Conservation (phyloP, 2,329 filamentous ascomycete genomes). For the Penicillium expansum region DNA sequence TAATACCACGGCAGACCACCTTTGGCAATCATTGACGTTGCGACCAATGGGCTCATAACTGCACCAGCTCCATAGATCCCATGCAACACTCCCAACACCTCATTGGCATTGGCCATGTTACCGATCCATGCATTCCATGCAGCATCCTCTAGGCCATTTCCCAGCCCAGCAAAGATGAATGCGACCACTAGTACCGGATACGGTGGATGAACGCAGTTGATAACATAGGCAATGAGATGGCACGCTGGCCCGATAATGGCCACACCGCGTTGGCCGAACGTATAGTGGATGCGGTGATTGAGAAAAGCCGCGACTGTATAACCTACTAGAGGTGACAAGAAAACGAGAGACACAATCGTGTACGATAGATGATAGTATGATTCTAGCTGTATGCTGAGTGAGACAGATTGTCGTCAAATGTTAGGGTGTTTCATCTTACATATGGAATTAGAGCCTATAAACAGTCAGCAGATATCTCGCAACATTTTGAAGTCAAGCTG, state of each 20-base stretch:
- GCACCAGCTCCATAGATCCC: slow-evolving; percentile 72
- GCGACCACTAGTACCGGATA: slow-evolving; percentile 43
- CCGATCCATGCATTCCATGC: slow-evolving; percentile 65
- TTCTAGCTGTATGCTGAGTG: slow-evolving; percentile 39
- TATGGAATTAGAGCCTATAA: slow-evolving; percentile 51
- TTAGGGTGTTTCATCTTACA: slow-evolving; percentile 36
- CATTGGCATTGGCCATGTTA: slow-evolving; percentile 70
- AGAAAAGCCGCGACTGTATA: slow-evolving; percentile 49
- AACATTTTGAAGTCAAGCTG: neutral
- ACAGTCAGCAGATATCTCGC: neutral
- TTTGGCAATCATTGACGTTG: slow-evolving; percentile 69
- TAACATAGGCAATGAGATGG: slow-evolving; percentile 39
- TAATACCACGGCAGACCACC: slow-evolving; percentile 63
- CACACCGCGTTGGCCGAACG: slow-evolving; percentile 65
- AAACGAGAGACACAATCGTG: slow-evolving; percentile 50
- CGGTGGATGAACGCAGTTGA: slow-evolving; percentile 40
- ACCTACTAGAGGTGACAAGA: slow-evolving; percentile 49
- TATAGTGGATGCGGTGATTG: slow-evolving; percentile 45
- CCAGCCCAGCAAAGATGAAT: slow-evolving; percentile 43
- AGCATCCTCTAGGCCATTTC: slow-evolving; percentile 48
- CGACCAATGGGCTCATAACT: slow-evolving; percentile 66
- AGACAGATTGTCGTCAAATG: neutral
- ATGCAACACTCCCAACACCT: slow-evolving; percentile 71
- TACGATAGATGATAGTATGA: slow-evolving; percentile 48
- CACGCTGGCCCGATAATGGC: slow-evolving; percentile 61